phyloP scores from a whole-genome alignment of 441 rosid genomes.

The Adansonia madagascariensis region DNA sequence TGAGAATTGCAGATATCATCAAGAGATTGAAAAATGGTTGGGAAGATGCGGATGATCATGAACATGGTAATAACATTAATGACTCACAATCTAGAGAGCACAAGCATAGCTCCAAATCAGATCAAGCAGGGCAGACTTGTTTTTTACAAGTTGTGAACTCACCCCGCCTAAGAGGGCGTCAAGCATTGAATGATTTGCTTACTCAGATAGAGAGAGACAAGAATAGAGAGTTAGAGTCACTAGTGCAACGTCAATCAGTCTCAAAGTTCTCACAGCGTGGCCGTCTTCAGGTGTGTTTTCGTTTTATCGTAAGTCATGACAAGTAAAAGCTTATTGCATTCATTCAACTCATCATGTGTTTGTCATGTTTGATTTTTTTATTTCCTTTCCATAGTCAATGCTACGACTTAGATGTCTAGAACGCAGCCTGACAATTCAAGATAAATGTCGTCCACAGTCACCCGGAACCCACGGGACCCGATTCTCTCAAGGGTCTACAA shows the following conservation, averaged over 20 bases:
- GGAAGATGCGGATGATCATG: slow-evolving; percentile 45
- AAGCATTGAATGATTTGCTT: slow-evolving; percentile 77
- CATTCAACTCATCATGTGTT: background rate
- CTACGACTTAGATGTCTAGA: slow-evolving; percentile 65
- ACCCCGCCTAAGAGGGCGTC: slow-evolving; percentile 80
- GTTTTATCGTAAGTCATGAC: background rate
- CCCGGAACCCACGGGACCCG: slow-evolving; percentile 39
- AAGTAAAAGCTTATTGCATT: background rate
- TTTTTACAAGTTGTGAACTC: slow-evolving; percentile 42
- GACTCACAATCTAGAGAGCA: slow-evolving; percentile 38
- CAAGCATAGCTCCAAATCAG: slow-evolving; percentile 17
- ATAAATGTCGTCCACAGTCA: slow-evolving; percentile 39
- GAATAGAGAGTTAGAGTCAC: slow-evolving; percentile 51
- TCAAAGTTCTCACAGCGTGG: slow-evolving; percentile 77
- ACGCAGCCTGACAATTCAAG: slow-evolving; percentile 55
- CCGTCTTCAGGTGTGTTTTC: slow-evolving; percentile 66
- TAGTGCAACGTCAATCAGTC: slow-evolving; percentile 58
- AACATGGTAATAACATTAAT: slow-evolving; percentile 19
- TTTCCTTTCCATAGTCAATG: slow-evolving; percentile 47
- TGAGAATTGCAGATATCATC: slow-evolving; percentile 73
- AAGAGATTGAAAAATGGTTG: slow-evolving; percentile 43
- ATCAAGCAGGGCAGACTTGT: slow-evolving; percentile 39
- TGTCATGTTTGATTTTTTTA: background rate
- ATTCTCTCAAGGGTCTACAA: slow-evolving; percentile 45
- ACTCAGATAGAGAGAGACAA: slow-evolving; percentile 61